These are phyloP conservation scores for Metschnikowia proteae DNA, from an alignment of 805 yeast species.

Conservation along the genomic window DNA sequence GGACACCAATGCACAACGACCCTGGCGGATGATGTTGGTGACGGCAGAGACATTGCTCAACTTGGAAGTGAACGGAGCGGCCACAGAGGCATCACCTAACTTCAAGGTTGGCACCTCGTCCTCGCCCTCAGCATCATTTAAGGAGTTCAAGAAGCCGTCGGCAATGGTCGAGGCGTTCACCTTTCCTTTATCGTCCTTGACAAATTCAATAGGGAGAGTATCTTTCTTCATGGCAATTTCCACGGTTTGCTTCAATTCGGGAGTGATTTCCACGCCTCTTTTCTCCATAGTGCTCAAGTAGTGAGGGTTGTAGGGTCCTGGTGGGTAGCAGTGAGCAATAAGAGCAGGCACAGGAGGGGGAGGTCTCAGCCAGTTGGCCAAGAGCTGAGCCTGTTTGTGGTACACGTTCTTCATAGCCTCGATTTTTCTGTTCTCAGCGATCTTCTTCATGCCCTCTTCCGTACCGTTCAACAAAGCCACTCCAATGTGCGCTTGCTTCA, in stretches of 20 bases:
- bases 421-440: constrained; percentile 72
- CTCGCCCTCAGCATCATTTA: constrained; percentile 53
- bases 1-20: constrained; percentile 95
- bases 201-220: constrained; percentile 18
- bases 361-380: constrained; percentile 79
- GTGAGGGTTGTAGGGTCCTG: constrained; percentile 88
- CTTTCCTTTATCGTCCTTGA: constrained; percentile 19
- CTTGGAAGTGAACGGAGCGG: constrained; percentile 97
- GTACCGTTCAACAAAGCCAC: constrained; percentile 97
- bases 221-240: constrained; percentile 46
- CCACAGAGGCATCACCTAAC: constrained; percentile 97
- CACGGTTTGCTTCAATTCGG: constrained; percentile 63
- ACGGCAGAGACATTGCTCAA: constrained; percentile 89
- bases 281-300: constrained; percentile 81
- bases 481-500: constrained; percentile 97
- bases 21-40: constrained; percentile 91
- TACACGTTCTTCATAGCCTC: constrained; percentile 66
- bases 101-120: constrained; percentile 91
- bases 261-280: constrained; percentile 76
- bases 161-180: constrained; percentile 36
- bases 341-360: constrained; percentile 76
- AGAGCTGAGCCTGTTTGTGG: constrained; percentile 76
- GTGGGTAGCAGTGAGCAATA: constrained; percentile 96
- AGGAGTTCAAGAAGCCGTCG: constrained; percentile 57
- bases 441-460: constrained; percentile 85